phyloP scores from a whole-genome alignment of 768 basidiomycete genomes.

The Coprinopsis cinerea region DNA sequence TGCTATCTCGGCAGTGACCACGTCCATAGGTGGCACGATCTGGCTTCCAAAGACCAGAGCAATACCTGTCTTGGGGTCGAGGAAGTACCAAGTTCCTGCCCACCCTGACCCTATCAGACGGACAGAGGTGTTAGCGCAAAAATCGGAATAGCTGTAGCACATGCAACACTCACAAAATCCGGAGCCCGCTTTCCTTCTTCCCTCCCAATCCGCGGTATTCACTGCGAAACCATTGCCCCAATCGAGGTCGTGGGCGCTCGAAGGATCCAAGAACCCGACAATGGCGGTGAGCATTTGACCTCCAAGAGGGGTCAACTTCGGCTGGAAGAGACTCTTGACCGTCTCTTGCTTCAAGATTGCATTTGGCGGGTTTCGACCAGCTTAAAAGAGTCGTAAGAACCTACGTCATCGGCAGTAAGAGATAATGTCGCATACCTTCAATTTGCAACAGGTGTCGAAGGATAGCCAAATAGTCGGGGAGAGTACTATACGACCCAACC shows the following conservation, averaged over 20 bases:
- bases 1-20: conserved; percentile 17
- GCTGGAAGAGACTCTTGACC: conserved; percentile 17
- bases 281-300: conserved; percentile 1
- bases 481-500: conserved; percentile 20
- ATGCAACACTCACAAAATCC: conserved; percentile 24
- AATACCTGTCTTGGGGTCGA: conserved; percentile 29
- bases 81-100: conserved; percentile 25
- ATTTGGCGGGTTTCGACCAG: conserved; percentile 10
- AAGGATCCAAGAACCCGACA: conserved; percentile 1
- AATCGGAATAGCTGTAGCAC: neutral
- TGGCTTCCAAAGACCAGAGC: conserved; percentile 29
- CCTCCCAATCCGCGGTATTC: conserved; percentile 19
- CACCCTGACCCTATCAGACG: conserved; percentile 29
- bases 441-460: conserved; percentile 26
- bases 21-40: conserved; percentile 20
- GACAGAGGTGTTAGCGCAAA: neutral
- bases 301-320: conserved; percentile 9
- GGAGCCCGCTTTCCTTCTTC: conserved; percentile 24
- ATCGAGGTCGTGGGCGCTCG: conserved; percentile 15
- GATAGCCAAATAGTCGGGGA: conserved; percentile 23
- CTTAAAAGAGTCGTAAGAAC: conserved; percentile 2
- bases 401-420: neutral
- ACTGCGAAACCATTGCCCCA: conserved; percentile 26
- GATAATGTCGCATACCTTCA: conserved; percentile 14
- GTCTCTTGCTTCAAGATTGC: conserved; percentile 17